Evolutionary conservation across 1,284 basidiomycete species (phyloP), one percentile per base, ranked within the genome.

Genomic region (Coniferiporia weirii): DNA sequence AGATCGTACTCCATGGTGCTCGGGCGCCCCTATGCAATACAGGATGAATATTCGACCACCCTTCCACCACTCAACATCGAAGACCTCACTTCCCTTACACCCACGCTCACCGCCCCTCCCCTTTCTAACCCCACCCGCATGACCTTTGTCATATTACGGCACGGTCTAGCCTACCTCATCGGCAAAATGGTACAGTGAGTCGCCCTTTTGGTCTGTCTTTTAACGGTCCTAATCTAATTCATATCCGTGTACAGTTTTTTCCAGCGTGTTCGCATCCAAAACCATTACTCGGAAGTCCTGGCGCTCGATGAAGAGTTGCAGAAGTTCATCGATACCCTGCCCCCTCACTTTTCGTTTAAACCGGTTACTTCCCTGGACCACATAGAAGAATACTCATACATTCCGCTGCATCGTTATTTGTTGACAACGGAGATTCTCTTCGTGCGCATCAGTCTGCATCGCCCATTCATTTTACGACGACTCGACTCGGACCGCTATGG

Each of bases 1-100:
- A 85, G 93, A 49, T 93, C 91, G 2, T 93, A 92, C 70, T 92
- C 92, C n/a, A 79, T 98, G 64, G 90, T 94, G 7, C 78, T 98
- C 13, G 95, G 95, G 40, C 81, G 95, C 61, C 95, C 95, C 2
- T 89, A 91, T 60, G 87, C 88, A 15, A 93, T 95, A 60, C 89
- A 93, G 67, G 90, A 93, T 68, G 87, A 85, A 60, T 95, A 93
- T 69, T 90, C 89, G 13, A 92, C 91, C 53, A 90, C 89, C 0
- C 82, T 86, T 49, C 81, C 88, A 7, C 95, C 95, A 3, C 83
- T 85, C 13, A 97, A 98, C 66, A 79, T 93, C 34, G 90, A 93
- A 54, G 87, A 93, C 60, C 83, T 87, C 63, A 74, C 76, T 52
- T 72, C 76, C 34, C 68, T 73, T 13, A 43, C 73, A 72, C 59